Percentiles rank a stretch among this genome's conserved stretches.
These are phyloP conservation scores for Penicillium janthinellum DNA, from an alignment of 2,329 filamentous ascomycete species.

Conservation along the genomic window DNA sequence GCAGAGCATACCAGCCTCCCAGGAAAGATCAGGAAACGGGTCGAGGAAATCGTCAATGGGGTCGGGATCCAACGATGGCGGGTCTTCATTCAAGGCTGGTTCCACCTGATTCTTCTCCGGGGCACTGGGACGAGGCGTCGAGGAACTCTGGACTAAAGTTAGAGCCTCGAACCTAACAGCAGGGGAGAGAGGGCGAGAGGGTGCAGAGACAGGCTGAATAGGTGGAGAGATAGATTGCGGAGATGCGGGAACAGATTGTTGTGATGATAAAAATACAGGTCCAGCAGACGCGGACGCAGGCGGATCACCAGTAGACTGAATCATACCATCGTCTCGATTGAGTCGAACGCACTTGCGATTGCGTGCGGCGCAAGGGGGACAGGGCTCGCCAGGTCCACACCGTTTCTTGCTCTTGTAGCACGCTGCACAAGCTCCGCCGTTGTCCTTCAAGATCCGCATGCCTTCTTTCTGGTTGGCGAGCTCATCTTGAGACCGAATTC, in stretches of 20 bases:
- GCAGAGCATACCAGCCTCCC: background rate
- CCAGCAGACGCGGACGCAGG: background rate
- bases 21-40: background rate
- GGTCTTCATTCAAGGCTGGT: background rate
- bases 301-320: background rate
- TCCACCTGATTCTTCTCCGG: background rate
- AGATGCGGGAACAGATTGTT: background rate
- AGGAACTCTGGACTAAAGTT: background rate
- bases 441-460: constrained; percentile 21
- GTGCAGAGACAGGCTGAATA: background rate
- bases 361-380: constrained; percentile 21
- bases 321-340: constrained; percentile 9
- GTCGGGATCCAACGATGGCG: background rate
- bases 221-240: background rate
- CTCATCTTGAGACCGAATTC: constrained; percentile 15
- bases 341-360: constrained; percentile 27
- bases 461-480: constrained; percentile 19
- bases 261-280: background rate
- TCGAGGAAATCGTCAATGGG: background rate
- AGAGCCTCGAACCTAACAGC: background rate
- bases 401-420: constrained; percentile 33
- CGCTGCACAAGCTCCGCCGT: constrained; percentile 33
- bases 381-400: constrained; percentile 25
- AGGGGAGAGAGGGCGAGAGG: background rate
- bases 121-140: background rate